Base-by-base conservation (phyloP, 495 filamentous ascomycete genomes). In the Cudoniella acicularis region DNA sequence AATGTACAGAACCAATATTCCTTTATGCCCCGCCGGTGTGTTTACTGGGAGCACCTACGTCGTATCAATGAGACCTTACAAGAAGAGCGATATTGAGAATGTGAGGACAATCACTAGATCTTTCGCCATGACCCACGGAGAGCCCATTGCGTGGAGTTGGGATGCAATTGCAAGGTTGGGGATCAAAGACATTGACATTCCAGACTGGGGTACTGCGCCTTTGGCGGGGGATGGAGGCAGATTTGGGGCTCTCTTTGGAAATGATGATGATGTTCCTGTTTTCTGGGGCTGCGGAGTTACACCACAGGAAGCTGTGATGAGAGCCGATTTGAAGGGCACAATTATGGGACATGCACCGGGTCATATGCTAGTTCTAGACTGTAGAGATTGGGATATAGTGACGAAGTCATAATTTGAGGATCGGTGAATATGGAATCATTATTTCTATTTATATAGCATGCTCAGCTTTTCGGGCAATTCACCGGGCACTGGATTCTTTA, bases 201-300 rank as follows among this genome's bases (percentile, higher is more conserved):
- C 77, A 13, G 75, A 79, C 49, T 82, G 73, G 71, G 77, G 79
- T 0, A 69, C 77, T 42, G 61, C 50, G 10, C 75, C 74, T 16
- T 46, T 71, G 1, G 69, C 69, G 20, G 46, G 59, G 13, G 72
- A 69, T n/a, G 69, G 68, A 10, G 22, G 51, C 42, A 42, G 49
- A 43, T 59, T 59, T 17, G 61, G 64, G 47, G 60, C 53, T 2
- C 21, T 68, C 22, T 63, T 56, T 10, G 56, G 63, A 8, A 58
- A 63, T 6, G 72, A 77, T 3, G 75, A 69, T 0, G 71, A 77
- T 43, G 67, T 84, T 20, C 81, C 82, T 0, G 73, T 84, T 1
- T 84, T 83, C 51, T 83, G 82, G 79, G 82, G 80, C 1, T 84
- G 80, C 63, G 81, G 80, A 3, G 79, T 85, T 2, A 84, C 83